A percentile compares a stretch with the other conserved stretches of the same genome.
Evolutionary conservation across 2,329 filamentous ascomycete species (phyloP).

Genomic region (Hymenoscyphus linearis): DNA sequence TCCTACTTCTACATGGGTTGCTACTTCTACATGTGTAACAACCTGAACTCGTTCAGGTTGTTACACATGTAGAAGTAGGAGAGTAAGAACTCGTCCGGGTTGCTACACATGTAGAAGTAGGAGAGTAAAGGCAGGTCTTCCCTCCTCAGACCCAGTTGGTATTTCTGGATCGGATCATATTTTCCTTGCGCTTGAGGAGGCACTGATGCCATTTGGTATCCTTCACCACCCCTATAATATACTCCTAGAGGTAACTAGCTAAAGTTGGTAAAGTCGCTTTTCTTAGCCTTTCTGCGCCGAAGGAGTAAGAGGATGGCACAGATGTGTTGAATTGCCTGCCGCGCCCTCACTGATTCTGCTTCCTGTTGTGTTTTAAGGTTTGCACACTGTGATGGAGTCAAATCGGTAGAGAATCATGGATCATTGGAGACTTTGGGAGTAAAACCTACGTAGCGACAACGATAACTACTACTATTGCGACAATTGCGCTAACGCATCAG

Average conservation of each 20-base stretch:
- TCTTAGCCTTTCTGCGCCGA: slow-evolving; percentile 4
- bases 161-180: slow-evolving; percentile 2
- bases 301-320: slow-evolving; percentile 4
- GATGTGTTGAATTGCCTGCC: no score
- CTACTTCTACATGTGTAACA: no score
- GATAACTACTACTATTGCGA: slow-evolving; percentile 35
- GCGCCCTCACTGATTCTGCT: no score
- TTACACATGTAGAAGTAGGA: no score
- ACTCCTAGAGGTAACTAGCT: not conserved
- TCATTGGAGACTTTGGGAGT: not conserved
- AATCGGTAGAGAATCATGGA: not conserved
- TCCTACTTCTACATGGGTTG: no score
- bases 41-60: no score
- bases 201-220: not conserved
- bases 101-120: no score
- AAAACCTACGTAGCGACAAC: slow-evolving; percentile 55
- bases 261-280: not conserved
- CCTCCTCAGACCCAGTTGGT: no score
- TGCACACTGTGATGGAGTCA: not conserved
- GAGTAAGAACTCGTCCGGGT: no score
- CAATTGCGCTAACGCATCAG: not conserved
- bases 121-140: no score
- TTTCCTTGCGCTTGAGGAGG: not conserved
- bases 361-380: no score
- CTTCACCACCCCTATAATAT: not conserved